phyloP scores from a whole-genome alignment of 2,329 filamentous ascomycete species.

The Bipolaris bicolor region DNA sequence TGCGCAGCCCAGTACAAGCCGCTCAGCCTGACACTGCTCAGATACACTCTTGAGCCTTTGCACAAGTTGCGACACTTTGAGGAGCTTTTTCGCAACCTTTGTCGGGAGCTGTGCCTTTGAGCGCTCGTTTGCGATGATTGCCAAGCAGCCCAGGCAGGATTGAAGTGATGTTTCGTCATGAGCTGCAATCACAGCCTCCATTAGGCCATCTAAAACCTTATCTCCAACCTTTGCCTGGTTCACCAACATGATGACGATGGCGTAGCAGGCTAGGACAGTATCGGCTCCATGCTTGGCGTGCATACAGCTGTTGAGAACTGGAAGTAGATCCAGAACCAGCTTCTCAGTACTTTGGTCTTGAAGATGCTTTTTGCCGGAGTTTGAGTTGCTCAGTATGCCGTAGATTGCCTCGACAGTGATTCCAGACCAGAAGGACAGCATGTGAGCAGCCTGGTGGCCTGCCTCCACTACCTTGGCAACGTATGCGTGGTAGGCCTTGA shows the following conservation, averaged over 20 bases:
- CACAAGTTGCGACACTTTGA: slow-evolving; percentile 68
- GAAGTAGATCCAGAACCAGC: slow-evolving; percentile 71
- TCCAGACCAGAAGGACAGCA: slow-evolving; percentile 90
- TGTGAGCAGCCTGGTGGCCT: slow-evolving; percentile 74
- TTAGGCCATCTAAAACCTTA: slow-evolving; percentile 79
- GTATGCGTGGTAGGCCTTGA: slow-evolving; percentile 78
- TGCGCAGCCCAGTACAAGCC: slow-evolving; percentile 73
- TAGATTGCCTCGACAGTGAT: slow-evolving; percentile 85
- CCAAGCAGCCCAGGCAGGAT: slow-evolving; percentile 78
- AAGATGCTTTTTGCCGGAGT: slow-evolving; percentile 75
- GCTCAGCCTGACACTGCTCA: slow-evolving; percentile 70
- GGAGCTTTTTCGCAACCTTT: slow-evolving; percentile 71
- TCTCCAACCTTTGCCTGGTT: slow-evolving; percentile 82
- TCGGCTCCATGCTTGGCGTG: slow-evolving; percentile 77
- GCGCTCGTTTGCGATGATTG: slow-evolving; percentile 81
- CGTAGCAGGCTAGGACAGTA: slow-evolving; percentile 85
- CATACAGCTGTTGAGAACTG: slow-evolving; percentile 76
- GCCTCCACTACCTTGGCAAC: slow-evolving; percentile 74
- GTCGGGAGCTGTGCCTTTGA: slow-evolving; percentile 71
- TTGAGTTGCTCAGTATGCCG: slow-evolving; percentile 77
- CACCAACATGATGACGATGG: slow-evolving; percentile 85
- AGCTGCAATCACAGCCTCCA: slow-evolving; percentile 83
- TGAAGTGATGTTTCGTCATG: slow-evolving; percentile 76
- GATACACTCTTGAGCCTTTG: slow-evolving; percentile 66
- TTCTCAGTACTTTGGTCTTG: slow-evolving; percentile 83